phyloP scores from a whole-genome alignment of 371 early-diverging fungal species.

The Mucor mucedo region DNA sequence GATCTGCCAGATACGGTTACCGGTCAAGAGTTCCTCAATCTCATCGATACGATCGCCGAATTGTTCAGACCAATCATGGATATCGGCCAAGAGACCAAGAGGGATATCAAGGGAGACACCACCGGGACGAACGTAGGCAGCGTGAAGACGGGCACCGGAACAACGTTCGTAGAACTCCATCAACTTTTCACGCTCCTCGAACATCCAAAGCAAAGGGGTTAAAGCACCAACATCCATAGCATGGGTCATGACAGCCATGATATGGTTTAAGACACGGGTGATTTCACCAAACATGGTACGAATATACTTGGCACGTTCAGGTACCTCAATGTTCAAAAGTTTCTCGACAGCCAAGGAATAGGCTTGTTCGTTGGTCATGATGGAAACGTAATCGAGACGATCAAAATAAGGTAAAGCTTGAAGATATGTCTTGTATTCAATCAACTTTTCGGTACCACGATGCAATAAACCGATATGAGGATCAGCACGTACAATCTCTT shows the following conservation, averaged over 20 bases:
- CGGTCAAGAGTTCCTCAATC: conserved; percentile 91
- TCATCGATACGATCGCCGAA: conserved; percentile 92
- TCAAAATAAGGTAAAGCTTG: conserved; percentile 99
- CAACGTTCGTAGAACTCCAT: conserved; percentile 99
- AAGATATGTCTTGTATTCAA: conserved; percentile 96
- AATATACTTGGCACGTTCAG: conserved; percentile 94
- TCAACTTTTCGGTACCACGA: conserved; percentile 97
- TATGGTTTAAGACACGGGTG: conserved; percentile 96
- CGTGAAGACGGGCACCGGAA: conserved; percentile 97
- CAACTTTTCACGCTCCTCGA: conserved; percentile 97
- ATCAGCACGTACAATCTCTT: conserved; percentile 92
- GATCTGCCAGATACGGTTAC: conserved; percentile 94
- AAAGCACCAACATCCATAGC: conserved; percentile 97
- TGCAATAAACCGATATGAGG: conserved; percentile 97
- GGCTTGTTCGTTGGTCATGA: conserved; percentile 96
- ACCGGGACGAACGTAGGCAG: conserved; percentile 96
- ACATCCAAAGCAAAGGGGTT: conserved; percentile 98
- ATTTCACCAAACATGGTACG: conserved; percentile 97
- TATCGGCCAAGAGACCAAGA: conserved; percentile 92
- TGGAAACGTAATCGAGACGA: conserved; percentile 97
- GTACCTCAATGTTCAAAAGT: conserved; percentile 95
- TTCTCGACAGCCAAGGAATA: conserved; percentile 97
- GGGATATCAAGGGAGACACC: conserved; percentile 96
- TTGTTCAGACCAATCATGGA: conserved; percentile 90
- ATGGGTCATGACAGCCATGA: conserved; percentile 96